phyloP scores from a whole-genome alignment of 192 early-diverging fungal genomes.

The Coemansia sp. region DNA sequence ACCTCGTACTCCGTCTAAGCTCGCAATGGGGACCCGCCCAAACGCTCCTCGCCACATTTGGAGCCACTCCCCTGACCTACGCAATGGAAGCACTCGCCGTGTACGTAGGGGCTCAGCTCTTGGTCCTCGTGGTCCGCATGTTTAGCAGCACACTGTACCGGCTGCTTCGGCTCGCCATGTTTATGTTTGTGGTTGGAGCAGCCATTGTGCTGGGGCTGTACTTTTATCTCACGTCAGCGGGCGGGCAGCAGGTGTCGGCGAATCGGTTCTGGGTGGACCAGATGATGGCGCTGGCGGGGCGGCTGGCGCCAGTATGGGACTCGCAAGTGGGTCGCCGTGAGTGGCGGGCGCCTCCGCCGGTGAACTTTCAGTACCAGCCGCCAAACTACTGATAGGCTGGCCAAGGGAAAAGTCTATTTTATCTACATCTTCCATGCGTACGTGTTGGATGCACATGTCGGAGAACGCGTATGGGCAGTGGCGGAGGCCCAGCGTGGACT shows the following conservation, averaged over 20 bases:
- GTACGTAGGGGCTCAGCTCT: conserved; percentile 11
- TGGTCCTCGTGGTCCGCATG: conserved; percentile 13
- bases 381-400: conserved; percentile 4
- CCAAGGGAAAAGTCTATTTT: background rate
- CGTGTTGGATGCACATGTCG: conserved; percentile 34
- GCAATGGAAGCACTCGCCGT: conserved; percentile 22
- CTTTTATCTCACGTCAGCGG: conserved; percentile 28
- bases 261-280: conserved; percentile 33
- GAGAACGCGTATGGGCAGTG: conserved; percentile 43
- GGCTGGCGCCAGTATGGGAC: conserved; percentile 23
- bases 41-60: conserved; percentile 17
- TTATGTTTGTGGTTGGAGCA: conserved; percentile 10
- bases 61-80: conserved; percentile 18
- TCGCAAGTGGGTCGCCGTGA: background rate
- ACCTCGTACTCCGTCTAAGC: conserved; percentile 15
- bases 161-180: conserved; percentile 22
- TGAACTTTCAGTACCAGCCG: conserved; percentile 29
- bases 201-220: conserved; percentile 33
- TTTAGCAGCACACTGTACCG: conserved; percentile 49
- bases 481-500: conserved; percentile 24
- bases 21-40: conserved; percentile 31
- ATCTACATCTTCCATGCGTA: background rate
- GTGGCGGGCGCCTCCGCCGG: conserved; percentile 11
- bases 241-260: conserved; percentile 9
- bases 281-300: conserved; percentile 14